Conservation (phyloP, 345 rosid species). For the Cardamine resedifolia region DNA sequence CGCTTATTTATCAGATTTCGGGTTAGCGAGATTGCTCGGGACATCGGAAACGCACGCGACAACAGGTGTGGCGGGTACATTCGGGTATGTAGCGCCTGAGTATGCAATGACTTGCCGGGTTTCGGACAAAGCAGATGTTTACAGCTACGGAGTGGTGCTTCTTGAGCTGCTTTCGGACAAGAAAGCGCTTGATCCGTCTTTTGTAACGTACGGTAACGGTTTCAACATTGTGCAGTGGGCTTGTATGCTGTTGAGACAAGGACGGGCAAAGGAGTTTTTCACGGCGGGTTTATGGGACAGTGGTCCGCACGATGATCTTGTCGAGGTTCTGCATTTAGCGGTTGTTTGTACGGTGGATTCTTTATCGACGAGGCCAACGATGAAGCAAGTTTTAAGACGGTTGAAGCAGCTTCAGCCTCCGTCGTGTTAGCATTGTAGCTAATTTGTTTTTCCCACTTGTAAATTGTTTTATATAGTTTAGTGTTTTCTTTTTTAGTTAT, state of each 20-base stretch:
- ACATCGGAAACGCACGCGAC: slow-evolving; percentile 97
- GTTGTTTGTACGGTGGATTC: slow-evolving; percentile 55
- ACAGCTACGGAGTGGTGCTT: slow-evolving; percentile 94
- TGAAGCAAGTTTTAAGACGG: slow-evolving; percentile 57
- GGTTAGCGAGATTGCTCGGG: slow-evolving; percentile 86
- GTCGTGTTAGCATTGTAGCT: slow-evolving; percentile 25
- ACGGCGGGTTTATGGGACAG: slow-evolving; percentile 54
- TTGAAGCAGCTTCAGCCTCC: slow-evolving; percentile 47
- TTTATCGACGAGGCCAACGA: slow-evolving; percentile 58
- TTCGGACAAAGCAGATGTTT: slow-evolving; percentile 94
- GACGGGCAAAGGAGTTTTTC: slow-evolving; percentile 72
- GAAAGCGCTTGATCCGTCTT: slow-evolving; percentile 90
- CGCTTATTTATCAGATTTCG: slow-evolving; percentile 89
- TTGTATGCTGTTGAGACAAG: slow-evolving; percentile 73
- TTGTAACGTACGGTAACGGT: slow-evolving; percentile 51
- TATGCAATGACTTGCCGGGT: slow-evolving; percentile 98
- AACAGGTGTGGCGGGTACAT: slow-evolving; percentile 93
- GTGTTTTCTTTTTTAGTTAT: background rate
- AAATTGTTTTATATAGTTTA: slow-evolving; percentile 16
- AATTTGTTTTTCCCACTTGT: slow-evolving; percentile 21
- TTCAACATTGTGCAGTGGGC: slow-evolving; percentile 44
- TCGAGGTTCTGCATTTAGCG: slow-evolving; percentile 60
- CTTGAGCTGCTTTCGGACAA: slow-evolving; percentile 87
- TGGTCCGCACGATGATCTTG: slow-evolving; percentile 58
- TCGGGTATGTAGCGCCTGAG: slow-evolving; percentile 94